Evolutionary conservation across 1,139 yeast genomes (phyloP).

Genomic region (Saccharomyces pastorianus): DNA sequence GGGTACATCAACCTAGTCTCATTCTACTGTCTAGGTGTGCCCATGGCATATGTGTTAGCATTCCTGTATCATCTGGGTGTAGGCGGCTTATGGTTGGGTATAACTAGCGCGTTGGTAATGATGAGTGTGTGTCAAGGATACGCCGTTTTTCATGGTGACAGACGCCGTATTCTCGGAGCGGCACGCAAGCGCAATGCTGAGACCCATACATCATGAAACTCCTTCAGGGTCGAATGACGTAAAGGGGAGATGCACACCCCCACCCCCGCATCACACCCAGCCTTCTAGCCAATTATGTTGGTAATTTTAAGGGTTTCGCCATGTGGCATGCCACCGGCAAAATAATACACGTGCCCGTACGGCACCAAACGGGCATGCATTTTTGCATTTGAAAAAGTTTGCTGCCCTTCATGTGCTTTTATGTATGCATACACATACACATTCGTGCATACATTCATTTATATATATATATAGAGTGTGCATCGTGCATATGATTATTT

Average conservation of each 20-base stretch:
- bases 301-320: neutral
- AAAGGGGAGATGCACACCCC: neutral
- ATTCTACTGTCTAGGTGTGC: constrained; percentile 67
- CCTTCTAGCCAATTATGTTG: neutral
- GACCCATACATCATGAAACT: constrained; percentile 31
- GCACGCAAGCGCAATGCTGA: constrained; percentile 41
- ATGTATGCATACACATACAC: neutral
- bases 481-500: neutral
- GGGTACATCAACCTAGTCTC: constrained; percentile 70
- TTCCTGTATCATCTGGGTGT: constrained; percentile 46
- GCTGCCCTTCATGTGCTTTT: neutral
- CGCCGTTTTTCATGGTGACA: constrained; percentile 34
- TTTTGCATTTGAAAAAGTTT: neutral
- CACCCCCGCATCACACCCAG: neutral
- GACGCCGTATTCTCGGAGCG: constrained; percentile 32
- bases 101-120: constrained; percentile 61
- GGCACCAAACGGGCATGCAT: neutral
- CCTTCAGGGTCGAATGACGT: neutral
- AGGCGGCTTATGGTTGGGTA: constrained; percentile 84
- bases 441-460: neutral
- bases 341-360: neutral
- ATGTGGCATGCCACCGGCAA: neutral
- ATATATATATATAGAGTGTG: neutral
- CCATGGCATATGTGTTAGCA: constrained; percentile 58
- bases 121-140: constrained; percentile 56